Percentiles rank a stretch among this genome's conserved stretches.
Conservation (phyloP, 768 basidiomycete genomes). For the Macrolepiota dolichaula region DNA sequence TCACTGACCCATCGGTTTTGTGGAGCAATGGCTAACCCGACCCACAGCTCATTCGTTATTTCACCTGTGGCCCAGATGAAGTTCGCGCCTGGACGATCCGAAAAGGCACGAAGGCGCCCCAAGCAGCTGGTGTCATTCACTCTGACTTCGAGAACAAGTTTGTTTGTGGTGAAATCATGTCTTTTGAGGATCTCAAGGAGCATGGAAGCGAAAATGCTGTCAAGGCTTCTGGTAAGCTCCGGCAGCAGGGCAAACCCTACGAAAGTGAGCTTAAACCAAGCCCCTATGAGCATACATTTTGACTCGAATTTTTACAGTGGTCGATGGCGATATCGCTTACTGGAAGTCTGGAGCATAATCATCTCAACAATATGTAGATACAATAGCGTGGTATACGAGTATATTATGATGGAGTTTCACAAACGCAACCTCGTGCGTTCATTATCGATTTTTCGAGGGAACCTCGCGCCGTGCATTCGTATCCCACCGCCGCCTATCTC, state of each 20-base stretch:
- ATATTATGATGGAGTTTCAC: constrained; percentile 10
- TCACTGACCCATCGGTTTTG: constrained; percentile 10
- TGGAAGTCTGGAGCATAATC: constrained; percentile 68
- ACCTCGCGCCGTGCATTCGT: constrained; percentile 36
- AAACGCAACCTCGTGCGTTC: constrained; percentile 7
- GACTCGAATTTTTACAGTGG: constrained; percentile 43
- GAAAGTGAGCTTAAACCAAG: constrained; percentile 90
- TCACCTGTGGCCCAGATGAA: constrained; percentile 96
- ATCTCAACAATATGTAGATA: background rate
- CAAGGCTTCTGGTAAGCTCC: constrained; percentile 91
- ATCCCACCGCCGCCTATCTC: constrained; percentile 51
- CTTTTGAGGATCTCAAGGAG: constrained; percentile 86
- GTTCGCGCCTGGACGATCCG: constrained; percentile 98
- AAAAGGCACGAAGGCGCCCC: constrained; percentile 90
- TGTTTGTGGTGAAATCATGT: constrained; percentile 96
- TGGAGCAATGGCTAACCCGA: background rate
- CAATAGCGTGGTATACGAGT: constrained; percentile 3
- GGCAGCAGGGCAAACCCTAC: constrained; percentile 97
- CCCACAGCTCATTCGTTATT: constrained; percentile 84
- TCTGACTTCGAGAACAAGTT: constrained; percentile 98
- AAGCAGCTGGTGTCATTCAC: constrained; percentile 98
- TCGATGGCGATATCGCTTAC: constrained; percentile 88
- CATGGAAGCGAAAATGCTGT: constrained; percentile 87
- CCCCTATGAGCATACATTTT: too few relatives aligned
- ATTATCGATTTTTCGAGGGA: constrained; percentile 16